Evolutionary conservation across 2,329 filamentous ascomycete species (phyloP).

Genomic region (Colletotrichum tabaci): DNA sequence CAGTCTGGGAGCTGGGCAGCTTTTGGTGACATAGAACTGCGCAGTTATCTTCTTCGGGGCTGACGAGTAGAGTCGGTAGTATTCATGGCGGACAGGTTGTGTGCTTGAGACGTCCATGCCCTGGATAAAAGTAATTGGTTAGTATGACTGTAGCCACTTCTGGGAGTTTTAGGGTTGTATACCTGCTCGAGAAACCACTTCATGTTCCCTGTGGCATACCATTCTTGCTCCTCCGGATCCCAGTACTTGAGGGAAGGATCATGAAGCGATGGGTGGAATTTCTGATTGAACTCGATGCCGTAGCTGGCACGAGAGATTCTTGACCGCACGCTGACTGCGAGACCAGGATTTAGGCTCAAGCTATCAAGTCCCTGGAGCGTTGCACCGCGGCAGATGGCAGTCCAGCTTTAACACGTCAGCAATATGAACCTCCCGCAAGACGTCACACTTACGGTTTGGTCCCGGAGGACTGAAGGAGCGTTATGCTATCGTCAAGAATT

Average conservation of each 20-base stretch:
- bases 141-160: neutral
- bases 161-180: neutral
- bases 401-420: conserved; percentile 48
- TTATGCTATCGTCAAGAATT: neutral
- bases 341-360: neutral
- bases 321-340: conserved; percentile 15
- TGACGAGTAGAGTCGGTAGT: neutral
- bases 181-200: conserved; percentile 50
- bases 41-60: conserved; percentile 18
- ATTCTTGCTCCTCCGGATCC: neutral
- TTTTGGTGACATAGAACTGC: conserved; percentile 41
- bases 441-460: conserved; percentile 51
- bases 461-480: conserved; percentile 50
- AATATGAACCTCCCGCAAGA: accelerated
- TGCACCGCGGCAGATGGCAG: conserved; percentile 53
- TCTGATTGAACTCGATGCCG: conserved; percentile 7
- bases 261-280: conserved; percentile 35
- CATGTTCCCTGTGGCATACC: conserved; percentile 44
- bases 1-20: too few relatives aligned
- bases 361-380: conserved; percentile 46
- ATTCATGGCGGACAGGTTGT: neutral
- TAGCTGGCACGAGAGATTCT: conserved; percentile 51
- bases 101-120: conserved; percentile 9
- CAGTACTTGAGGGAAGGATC: conserved; percentile 36
- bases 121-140: conserved; percentile 20